Percentiles rank a stretch among this genome's conserved stretches.
Evolutionary conservation across 345 rosid genomes (phyloP).

Genomic region (Acer saccharum): DNA sequence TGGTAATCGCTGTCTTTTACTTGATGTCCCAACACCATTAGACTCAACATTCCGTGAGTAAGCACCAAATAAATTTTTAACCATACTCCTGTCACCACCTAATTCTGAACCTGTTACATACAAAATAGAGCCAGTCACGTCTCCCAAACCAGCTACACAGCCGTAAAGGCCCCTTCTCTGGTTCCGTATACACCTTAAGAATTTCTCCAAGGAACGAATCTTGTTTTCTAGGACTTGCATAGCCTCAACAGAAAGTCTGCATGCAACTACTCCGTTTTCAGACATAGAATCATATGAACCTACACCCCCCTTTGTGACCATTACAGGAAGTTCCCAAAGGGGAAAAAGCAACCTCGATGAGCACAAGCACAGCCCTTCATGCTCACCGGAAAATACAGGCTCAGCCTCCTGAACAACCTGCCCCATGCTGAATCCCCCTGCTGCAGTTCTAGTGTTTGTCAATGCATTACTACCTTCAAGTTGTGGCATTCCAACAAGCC

Average conservation of each 20-base stretch:
- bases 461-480: constrained; percentile 83
- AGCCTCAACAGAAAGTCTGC: constrained; percentile 79
- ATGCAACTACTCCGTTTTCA: constrained; percentile 62
- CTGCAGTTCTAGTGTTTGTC: constrained; percentile 75
- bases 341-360: constrained; percentile 92
- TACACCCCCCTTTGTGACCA: constrained; percentile 57
- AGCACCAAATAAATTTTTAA: constrained; percentile 75
- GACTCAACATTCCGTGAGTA: constrained; percentile 57
- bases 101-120: constrained; percentile 72
- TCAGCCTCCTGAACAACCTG: constrained; percentile 98
- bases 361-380: constrained; percentile 94
- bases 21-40: constrained; percentile 60
- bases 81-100: constrained; percentile 76
- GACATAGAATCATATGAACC: constrained; percentile 41
- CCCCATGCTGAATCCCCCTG: constrained; percentile 98
- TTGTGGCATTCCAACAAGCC: constrained; percentile 94
- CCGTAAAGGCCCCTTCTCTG: constrained; percentile 98
- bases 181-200: constrained; percentile 84
- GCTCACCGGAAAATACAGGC: constrained; percentile 91
- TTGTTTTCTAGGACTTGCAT: constrained; percentile 86
- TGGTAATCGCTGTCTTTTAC: constrained; percentile 85
- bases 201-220: constrained; percentile 82
- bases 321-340: constrained; percentile 89
- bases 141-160: constrained; percentile 88
- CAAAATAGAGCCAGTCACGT: constrained; percentile 85